A percentile compares a stretch with the other conserved stretches of the same genome.
Evolutionary conservation across 2,329 filamentous ascomycete genomes (phyloP).

Genomic region (Cordyceps tenuipes): DNA sequence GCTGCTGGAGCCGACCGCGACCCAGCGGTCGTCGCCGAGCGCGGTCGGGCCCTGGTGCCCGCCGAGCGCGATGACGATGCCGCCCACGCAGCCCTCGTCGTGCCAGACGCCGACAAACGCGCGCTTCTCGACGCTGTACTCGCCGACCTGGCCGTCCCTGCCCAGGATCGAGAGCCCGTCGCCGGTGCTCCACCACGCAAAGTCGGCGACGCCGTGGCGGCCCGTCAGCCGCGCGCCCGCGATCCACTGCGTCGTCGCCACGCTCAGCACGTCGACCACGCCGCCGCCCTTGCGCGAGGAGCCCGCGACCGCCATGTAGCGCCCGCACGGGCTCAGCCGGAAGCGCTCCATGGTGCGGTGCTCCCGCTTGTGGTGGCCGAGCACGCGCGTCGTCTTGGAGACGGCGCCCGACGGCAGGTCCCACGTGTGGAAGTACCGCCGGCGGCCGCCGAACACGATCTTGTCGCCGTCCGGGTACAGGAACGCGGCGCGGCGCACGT

Average conservation of each 20-base stretch:
- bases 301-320: conserved; percentile 75
- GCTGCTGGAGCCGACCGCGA: conserved; percentile 75
- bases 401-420: conserved; percentile 73
- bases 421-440: conserved; percentile 92
- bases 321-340: conserved; percentile 76
- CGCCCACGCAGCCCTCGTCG: conserved; percentile 83
- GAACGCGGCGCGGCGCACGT: conserved; percentile 79
- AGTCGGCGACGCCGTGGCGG: conserved; percentile 76
- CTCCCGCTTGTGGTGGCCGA: conserved; percentile 63
- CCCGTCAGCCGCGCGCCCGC: conserved; percentile 75
- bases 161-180: conserved; percentile 74
- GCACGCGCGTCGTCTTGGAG: conserved; percentile 70
- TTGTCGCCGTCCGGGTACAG: conserved; percentile 62
- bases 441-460: conserved; percentile 80
- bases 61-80: conserved; percentile 73
- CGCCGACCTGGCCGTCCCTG: conserved; percentile 81
- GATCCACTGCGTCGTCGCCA: conserved; percentile 77
- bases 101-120: conserved; percentile 75
- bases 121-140: conserved; percentile 66
- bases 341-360: conserved; percentile 89
- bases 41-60: conserved; percentile 51
- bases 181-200: conserved; percentile 85
- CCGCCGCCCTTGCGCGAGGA: conserved; percentile 79
- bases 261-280: conserved; percentile 75
- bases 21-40: conserved; percentile 77